Evolutionary conservation across 257 asterid genomes (phyloP).

Genomic region (Penstemon davidsonii): DNA sequence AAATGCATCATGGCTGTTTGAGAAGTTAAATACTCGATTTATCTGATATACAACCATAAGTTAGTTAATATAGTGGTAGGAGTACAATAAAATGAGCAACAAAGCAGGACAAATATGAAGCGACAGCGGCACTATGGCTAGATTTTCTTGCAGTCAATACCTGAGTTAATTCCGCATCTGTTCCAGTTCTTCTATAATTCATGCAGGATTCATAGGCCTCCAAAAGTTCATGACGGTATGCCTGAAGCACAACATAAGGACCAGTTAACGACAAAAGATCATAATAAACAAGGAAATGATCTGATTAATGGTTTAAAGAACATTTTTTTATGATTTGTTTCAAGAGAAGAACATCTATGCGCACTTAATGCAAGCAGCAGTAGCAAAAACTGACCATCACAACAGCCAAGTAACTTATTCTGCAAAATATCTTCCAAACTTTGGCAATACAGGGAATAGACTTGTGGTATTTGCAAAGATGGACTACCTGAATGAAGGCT

Average conservation of each 20-base stretch:
- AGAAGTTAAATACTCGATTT: background rate
- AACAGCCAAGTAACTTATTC: slow-evolving; percentile 5
- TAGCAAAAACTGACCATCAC: slow-evolving; percentile 18
- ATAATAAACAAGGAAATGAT: slow-evolving; percentile 10
- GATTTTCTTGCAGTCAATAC: slow-evolving; percentile 39
- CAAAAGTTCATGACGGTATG: slow-evolving; percentile 78
- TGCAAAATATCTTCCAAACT: slow-evolving; percentile 8
- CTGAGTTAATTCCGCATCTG: slow-evolving; percentile 97
- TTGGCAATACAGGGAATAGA: background rate
- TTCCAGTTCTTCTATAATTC: slow-evolving; percentile 80
- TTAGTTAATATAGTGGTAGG: background rate
- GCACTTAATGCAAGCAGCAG: background rate
- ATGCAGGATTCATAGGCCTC: slow-evolving; percentile 94
- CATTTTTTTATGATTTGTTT: background rate
- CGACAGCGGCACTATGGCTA: background rate
- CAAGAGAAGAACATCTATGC: slow-evolving; percentile 9
- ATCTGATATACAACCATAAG: background rate
- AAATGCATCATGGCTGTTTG: no score
- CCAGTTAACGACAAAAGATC: slow-evolving; percentile 16
- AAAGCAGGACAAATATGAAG: background rate
- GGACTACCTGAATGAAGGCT: slow-evolving; percentile 89
- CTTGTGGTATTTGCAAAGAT: slow-evolving; percentile 12
- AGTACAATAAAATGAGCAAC: background rate
- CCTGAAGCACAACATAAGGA: slow-evolving; percentile 43
- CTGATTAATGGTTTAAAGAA: no score